A percentile compares a stretch with the other conserved stretches of the same genome.
Evolutionary conservation across 2,329 filamentous ascomycete genomes (phyloP).

Genomic region (Didymella glomerata): DNA sequence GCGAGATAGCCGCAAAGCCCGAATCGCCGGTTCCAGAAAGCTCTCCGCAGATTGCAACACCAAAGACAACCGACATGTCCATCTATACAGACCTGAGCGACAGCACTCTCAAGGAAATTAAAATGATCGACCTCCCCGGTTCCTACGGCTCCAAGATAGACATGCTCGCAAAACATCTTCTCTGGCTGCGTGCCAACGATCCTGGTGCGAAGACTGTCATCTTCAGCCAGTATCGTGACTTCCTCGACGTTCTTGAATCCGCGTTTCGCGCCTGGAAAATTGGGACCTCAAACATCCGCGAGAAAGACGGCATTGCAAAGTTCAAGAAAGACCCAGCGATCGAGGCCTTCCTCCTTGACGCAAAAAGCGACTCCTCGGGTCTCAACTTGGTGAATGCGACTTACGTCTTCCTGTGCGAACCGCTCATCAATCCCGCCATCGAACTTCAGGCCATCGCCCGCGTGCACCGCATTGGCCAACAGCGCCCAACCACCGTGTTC

Average conservation of each 20-base stretch:
- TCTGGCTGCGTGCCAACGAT: conserved; percentile 85
- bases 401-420: conserved; percentile 94
- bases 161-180: conserved; percentile 72
- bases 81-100: conserved; percentile 84
- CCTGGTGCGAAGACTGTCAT: conserved; percentile 89
- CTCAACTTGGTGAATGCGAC: conserved; percentile 92
- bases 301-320: conserved; percentile 70
- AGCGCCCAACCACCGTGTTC: conserved; percentile 89
- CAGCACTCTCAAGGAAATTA: conserved; percentile 78
- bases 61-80: conserved; percentile 40
- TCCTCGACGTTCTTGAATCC: conserved; percentile 74
- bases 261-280: conserved; percentile 79
- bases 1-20: conserved; percentile 73
- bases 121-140: conserved; percentile 75
- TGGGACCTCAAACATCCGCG: conserved; percentile 74
- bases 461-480: conserved; percentile 93
- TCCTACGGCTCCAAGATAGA: conserved; percentile 93
- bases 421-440: conserved; percentile 89
- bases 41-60: conserved; percentile 39
- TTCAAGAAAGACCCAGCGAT: conserved; percentile 78
- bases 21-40: conserved; percentile 53
- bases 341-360: conserved; percentile 89
- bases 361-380: conserved; percentile 85
- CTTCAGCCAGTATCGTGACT: conserved; percentile 91
- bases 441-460: conserved; percentile 95